Base-by-base conservation (phyloP, 2,329 filamentous ascomycete genomes). In the Alternaria gansuensis region DNA sequence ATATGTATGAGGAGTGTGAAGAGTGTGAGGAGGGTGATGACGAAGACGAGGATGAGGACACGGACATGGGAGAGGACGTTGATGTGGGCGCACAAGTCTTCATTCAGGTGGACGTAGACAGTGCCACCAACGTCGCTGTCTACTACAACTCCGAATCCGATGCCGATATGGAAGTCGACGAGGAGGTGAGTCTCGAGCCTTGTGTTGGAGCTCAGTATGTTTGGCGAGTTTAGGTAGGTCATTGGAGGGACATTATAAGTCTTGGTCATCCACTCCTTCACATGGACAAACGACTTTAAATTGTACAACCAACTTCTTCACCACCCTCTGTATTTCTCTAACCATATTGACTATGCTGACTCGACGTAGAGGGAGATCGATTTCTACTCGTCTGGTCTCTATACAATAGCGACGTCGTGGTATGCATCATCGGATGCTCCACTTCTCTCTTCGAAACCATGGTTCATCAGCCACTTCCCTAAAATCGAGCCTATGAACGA, bases 391-490 rank as follows among this genome's bases (percentile, higher is more conserved):
- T 13, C 44, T 46, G 17, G n/a, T 24, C 23, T 2, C 29, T 11
- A n/a, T 7, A 33, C 44, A 17, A 33, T 17, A 34, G 29, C 44
- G 17, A 34, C 44, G 9, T 34, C 28, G 13, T 46, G 29, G 31
- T 31, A 46, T 21, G 31, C 44, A 33, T 46, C 44, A 14, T 33
- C 29, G 24, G 29, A 13, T 34, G 44, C 33, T 46, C 44, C 44
- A 46, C 29, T 46, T 46, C 14, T 29, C 44, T 21, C 44, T 1
- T 23, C 44, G 23, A 24, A 46, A 46, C 44, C 44, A 46, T 34
- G 44, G 44, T 46, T 33, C 44, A 4, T 33, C 29, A 29, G 5
- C 23, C 29, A 29, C 31, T 29, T 46, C 26, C 9, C 43, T 31
- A 34, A 17, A 46, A 7, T 21, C 31, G 8, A 46, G 29, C 29